Evolutionary conservation across 2,329 filamentous ascomycete genomes (phyloP).

Genomic region (Lachnellula hyalina): DNA sequence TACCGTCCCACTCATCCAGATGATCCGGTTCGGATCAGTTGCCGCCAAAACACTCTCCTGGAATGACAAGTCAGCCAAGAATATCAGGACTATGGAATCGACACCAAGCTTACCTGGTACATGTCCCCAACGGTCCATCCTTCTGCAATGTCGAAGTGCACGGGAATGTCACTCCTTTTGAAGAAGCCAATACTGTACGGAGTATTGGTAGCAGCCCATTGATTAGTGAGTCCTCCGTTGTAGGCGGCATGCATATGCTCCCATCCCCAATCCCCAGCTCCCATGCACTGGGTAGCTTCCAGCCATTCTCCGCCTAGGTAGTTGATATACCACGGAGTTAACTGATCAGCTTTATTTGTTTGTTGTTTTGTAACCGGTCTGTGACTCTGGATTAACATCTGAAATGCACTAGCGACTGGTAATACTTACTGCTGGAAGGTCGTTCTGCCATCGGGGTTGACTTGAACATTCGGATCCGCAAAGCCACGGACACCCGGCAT

Average conservation of each 20-base stretch:
- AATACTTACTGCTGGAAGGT: conserved; percentile 5
- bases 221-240: conserved; percentile 44
- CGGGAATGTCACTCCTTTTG: conserved; percentile 43
- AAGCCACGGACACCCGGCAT: conserved; percentile 50
- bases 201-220: conserved; percentile 47
- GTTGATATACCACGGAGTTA: conserved; percentile 49
- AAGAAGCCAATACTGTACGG: conserved; percentile 45
- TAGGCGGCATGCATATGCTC: conserved; percentile 47
- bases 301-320: conserved; percentile 43
- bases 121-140: conserved; percentile 48
- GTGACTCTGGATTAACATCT: background rate
- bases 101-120: conserved; percentile 37
- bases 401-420: background rate
- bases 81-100: background rate
- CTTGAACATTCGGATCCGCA: conserved; percentile 47
- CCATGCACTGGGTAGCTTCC: conserved; percentile 46
- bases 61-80: background rate
- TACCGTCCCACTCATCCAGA: conserved; percentile 45
- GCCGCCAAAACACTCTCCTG: conserved; percentile 47
- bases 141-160: conserved; percentile 49
- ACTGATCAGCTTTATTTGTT: conserved; percentile 36
- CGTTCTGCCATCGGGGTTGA: conserved; percentile 32
- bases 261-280: conserved; percentile 33
- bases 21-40: conserved; percentile 48
- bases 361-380: background rate